phyloP scores from a whole-genome alignment of 2,329 filamentous ascomycete genomes.

The Colletotrichum sojae region DNA sequence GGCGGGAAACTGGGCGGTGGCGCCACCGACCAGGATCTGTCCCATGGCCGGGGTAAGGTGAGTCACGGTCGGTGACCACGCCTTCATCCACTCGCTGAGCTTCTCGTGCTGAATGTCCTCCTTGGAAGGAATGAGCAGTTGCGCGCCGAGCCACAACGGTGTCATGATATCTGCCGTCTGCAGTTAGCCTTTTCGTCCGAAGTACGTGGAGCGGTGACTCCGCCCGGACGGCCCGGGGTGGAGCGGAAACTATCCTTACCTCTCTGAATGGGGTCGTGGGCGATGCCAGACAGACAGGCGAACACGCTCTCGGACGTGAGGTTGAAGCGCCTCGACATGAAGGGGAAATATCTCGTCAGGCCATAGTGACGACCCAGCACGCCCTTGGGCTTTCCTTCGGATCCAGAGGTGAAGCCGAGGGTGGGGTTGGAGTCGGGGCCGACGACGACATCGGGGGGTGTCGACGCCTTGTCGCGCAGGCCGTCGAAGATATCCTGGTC shows the following conservation, averaged over 20 bases:
- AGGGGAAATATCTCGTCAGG: constrained; percentile 88
- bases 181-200: too few species aligned
- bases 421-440: constrained; percentile 89
- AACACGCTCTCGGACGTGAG: constrained; percentile 81
- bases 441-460: constrained; percentile 79
- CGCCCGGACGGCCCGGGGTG: too few species aligned
- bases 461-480: constrained; percentile 51
- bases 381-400: constrained; percentile 68
- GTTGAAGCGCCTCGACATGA: constrained; percentile 90
- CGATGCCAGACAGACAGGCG: constrained; percentile 83
- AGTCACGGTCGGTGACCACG: constrained; percentile 80
- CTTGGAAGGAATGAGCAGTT: constrained; percentile 32
- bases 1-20: constrained; percentile 80
- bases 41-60: constrained; percentile 98
- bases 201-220: too few species aligned
- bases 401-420: constrained; percentile 80
- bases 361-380: constrained; percentile 90
- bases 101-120: constrained; percentile 91
- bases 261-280: constrained; percentile 78
- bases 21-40: constrained; percentile 91
- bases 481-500: constrained; percentile 77
- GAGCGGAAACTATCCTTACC: too few species aligned
- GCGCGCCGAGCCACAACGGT: constrained; percentile 80
- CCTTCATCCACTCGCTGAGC: constrained; percentile 89
- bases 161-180: constrained; percentile 79